Percentiles rank a stretch among this genome's conserved stretches.
phyloP scores from a whole-genome alignment of 495 filamentous ascomycete species.

The Tricharina praecox region DNA sequence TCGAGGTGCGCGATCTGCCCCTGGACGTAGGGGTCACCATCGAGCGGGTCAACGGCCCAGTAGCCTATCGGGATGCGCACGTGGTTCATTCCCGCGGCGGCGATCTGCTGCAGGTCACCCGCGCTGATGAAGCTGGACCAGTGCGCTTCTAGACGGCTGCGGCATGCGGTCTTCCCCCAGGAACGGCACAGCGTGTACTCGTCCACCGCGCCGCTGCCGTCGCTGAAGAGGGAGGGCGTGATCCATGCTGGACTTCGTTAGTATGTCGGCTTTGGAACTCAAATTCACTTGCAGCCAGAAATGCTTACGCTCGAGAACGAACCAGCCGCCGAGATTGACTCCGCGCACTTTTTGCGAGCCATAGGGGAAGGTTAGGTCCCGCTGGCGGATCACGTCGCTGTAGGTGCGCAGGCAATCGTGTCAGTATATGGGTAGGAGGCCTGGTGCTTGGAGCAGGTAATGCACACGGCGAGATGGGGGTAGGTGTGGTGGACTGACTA shows the following conservation, averaged over 20 bases:
- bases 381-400: constrained; percentile 12
- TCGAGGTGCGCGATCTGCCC: constrained; percentile 53
- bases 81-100: constrained; percentile 49
- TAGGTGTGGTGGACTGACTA: too few relatives aligned
- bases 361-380: constrained; percentile 14
- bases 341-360: constrained; percentile 36
- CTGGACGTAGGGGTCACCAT: constrained; percentile 54
- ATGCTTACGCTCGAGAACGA: constrained; percentile 43
- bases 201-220: constrained; percentile 36
- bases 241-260: constrained; percentile 38
- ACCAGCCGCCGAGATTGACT: constrained; percentile 63
- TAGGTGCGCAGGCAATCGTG: too few relatives aligned
- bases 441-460: too few relatives aligned
- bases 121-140: constrained; percentile 47
- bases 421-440: too few relatives aligned
- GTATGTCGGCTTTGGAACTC: too few relatives aligned
- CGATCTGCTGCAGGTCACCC: constrained; percentile 51
- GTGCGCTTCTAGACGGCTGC: constrained; percentile 34
- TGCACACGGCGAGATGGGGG: too few relatives aligned
- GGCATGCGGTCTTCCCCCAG: constrained; percentile 37
- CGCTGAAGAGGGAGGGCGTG: constrained; percentile 45
- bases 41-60: constrained; percentile 46
- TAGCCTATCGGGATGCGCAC: constrained; percentile 68
- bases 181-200: constrained; percentile 42
- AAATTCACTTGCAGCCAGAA: too few relatives aligned